Evolutionary conservation across 495 filamentous ascomycete species (phyloP).

Genomic region (Usnea hakonensis): DNA sequence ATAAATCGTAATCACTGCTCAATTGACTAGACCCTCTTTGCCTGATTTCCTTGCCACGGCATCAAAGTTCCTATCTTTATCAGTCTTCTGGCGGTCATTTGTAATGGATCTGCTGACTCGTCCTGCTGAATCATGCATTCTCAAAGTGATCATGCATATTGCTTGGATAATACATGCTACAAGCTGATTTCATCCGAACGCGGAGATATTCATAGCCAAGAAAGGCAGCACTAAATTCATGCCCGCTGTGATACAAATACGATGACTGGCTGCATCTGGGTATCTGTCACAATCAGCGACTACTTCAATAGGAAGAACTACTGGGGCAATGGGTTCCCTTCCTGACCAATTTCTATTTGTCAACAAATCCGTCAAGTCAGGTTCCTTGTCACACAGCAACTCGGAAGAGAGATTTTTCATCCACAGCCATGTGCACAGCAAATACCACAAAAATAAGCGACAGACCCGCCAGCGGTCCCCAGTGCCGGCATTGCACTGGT

Average conservation of each 20-base stretch:
- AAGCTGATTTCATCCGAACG: neutral
- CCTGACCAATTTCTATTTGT: conserved; percentile 11
- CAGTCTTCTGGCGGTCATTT: too few species aligned
- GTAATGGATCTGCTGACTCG: too few species aligned
- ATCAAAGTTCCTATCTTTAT: too few species aligned
- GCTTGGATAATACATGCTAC: too few species aligned
- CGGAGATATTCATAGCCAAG: neutral
- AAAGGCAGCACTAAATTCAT: neutral
- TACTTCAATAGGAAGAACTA: neutral
- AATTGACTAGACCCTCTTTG: too few species aligned
- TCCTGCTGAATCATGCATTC: too few species aligned
- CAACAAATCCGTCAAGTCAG: conserved; percentile 6
- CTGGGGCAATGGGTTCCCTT: neutral
- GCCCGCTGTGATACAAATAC: neutral
- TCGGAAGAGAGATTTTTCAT: conserved; percentile 4
- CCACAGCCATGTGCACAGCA: conserved; percentile 11
- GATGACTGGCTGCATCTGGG: neutral
- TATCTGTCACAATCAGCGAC: neutral
- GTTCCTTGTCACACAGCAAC: conserved; percentile 8
- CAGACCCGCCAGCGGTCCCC: neutral
- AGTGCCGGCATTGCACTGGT: too few species aligned
- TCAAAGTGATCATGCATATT: too few species aligned
- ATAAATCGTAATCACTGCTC: too few species aligned
- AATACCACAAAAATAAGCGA: neutral
- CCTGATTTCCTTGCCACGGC: too few species aligned